These are phyloP conservation scores for Syncephalastrum monosporum DNA, from an alignment of 371 early-diverging fungal genomes.

Conservation along the genomic window DNA sequence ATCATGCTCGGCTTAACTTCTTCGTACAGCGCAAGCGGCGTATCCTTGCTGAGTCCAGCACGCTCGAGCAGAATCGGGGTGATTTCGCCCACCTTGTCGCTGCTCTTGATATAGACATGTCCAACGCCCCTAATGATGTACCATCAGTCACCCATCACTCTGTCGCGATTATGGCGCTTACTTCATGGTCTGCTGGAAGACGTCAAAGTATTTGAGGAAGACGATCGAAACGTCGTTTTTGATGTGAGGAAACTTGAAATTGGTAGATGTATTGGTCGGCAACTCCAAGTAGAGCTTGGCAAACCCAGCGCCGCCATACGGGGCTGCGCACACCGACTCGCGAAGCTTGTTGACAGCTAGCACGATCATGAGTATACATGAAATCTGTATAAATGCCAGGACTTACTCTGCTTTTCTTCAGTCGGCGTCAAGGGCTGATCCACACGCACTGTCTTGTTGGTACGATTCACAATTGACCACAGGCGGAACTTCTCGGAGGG, in stretches of 20 bases:
- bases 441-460: constrained; percentile 85
- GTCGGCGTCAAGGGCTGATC: constrained; percentile 59
- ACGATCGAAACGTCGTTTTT: constrained; percentile 52
- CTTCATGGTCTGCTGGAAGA: constrained; percentile 58
- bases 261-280: constrained; percentile 18
- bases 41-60: constrained; percentile 55
- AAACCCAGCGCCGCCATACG: constrained; percentile 24
- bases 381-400: neutral
- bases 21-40: constrained; percentile 72
- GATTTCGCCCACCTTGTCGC: constrained; percentile 66
- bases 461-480: constrained; percentile 81
- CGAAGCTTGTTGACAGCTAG: constrained; percentile 23
- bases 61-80: constrained; percentile 55
- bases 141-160: neutral
- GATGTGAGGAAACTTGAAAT: constrained; percentile 29
- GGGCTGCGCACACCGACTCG: constrained; percentile 25
- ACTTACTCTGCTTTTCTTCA: constrained; percentile 47
- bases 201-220: constrained; percentile 87
- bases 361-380: neutral
- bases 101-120: constrained; percentile 57
- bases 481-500: constrained; percentile 66
- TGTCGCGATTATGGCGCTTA: constrained; percentile 29
- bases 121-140: constrained; percentile 55
- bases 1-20: constrained; percentile 89
- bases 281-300: constrained; percentile 40